Conservation (phyloP, 805 yeast species). For the Ogataea allantospora region DNA sequence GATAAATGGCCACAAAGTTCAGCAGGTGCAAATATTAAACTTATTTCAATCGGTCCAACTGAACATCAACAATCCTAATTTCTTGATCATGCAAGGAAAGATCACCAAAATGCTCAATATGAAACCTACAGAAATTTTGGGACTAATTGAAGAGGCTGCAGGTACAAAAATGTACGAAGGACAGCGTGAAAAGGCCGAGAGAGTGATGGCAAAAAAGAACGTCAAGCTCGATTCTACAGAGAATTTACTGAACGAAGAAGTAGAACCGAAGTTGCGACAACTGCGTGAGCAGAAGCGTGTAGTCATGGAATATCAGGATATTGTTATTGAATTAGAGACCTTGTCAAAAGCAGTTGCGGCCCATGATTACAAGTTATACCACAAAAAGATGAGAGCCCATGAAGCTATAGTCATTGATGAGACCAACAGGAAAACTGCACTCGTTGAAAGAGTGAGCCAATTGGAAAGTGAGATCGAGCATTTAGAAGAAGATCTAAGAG, state of each 20-base stretch:
- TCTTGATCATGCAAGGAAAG: conserved; percentile 97
- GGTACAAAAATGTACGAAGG: conserved; percentile 96
- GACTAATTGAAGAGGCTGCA: conserved; percentile 96
- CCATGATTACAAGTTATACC: conserved; percentile 56
- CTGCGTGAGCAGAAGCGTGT: conserved; percentile 77
- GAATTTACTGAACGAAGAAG: conserved; percentile 74
- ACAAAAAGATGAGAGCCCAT: conserved; percentile 42
- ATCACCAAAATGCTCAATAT: conserved; percentile 95
- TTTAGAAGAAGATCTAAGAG: conserved; percentile 59
- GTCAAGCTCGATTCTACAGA: conserved; percentile 77
- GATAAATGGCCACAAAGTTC: conserved; percentile 95
- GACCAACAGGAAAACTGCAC: conserved; percentile 39
- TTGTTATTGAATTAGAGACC: conserved; percentile 77
- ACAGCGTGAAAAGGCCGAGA: conserved; percentile 85
- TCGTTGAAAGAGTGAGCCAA: conserved; percentile 44
- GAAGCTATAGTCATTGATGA: conserved; percentile 43
- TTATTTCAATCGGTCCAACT: conserved; percentile 92
- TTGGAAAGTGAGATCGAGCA: conserved; percentile 54
- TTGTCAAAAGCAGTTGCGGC: conserved; percentile 72
- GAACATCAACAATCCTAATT: conserved; percentile 95
- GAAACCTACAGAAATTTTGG: conserved; percentile 87
- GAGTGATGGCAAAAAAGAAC: conserved; percentile 89
- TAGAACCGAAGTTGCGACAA: conserved; percentile 86
- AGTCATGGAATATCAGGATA: conserved; percentile 82
- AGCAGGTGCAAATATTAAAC: conserved; percentile 86